Percentiles rank a stretch among this genome's conserved stretches.
These are phyloP conservation scores for Sclerospora graminicola DNA, from an alignment of 352 stramenopile genomes.

Conservation along the genomic window DNA sequence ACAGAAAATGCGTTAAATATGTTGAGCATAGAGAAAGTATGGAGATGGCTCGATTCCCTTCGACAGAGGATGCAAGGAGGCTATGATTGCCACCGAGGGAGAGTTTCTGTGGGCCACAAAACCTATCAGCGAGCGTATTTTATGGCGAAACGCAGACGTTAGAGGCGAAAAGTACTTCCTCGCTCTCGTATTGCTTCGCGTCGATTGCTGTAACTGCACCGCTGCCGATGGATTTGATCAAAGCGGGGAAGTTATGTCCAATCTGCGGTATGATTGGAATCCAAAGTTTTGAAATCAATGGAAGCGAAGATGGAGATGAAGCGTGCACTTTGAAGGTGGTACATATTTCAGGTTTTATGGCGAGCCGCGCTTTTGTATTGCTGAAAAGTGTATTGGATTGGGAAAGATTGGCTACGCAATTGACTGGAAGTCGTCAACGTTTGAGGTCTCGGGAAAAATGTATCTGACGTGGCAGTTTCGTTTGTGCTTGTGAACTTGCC, in stretches of 20 bases:
- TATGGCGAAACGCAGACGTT: conserved; percentile 40
- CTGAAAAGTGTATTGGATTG: conserved; percentile 40
- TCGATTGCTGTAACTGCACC: conserved; percentile 42
- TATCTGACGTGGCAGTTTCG: conserved; percentile 46
- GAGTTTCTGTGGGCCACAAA: neutral
- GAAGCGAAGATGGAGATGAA: conserved; percentile 12
- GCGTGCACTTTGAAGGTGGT: conserved; percentile 63
- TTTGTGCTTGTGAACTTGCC: conserved; percentile 54
- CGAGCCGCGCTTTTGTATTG: conserved; percentile 46
- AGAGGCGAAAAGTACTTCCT: conserved; percentile 32
- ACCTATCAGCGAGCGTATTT: conserved; percentile 23
- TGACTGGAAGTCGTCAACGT: conserved; percentile 59
- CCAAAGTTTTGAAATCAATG: conserved; percentile 40
- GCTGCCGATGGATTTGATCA: conserved; percentile 41
- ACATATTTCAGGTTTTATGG: conserved; percentile 50
- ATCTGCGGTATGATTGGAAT: conserved; percentile 64
- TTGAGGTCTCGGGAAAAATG: conserved; percentile 58
- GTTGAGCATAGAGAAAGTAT: conserved; percentile 4
- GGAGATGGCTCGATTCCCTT: conserved; percentile 20
- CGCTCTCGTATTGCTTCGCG: conserved; percentile 63
- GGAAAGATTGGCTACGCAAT: conserved; percentile 80
- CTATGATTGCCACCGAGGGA: conserved; percentile 4
- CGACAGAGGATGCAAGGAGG: conserved; percentile 19
- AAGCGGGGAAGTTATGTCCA: conserved; percentile 44
- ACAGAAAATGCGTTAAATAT: conserved; percentile 1